These are phyloP conservation scores for Chenopodium quinoa DNA, from an alignment of 148 eudicot species.

Conservation along the genomic window DNA sequence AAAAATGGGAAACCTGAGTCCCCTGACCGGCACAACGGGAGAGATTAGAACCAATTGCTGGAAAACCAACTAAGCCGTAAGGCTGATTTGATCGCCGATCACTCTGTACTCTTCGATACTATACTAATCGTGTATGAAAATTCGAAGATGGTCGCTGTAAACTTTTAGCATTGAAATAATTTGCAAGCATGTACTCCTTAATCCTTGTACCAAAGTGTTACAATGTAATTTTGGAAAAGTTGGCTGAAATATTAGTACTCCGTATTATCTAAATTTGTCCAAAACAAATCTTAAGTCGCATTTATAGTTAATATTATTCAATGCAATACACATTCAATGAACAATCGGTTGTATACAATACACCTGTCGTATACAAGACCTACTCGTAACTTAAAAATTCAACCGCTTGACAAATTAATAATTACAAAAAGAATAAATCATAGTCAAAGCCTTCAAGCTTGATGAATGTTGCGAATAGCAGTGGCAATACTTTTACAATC, in stretches of 20 bases:
- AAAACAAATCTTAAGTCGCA: background rate
- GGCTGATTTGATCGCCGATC: background rate
- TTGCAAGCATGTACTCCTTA: background rate
- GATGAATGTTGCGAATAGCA: constrained; percentile 77
- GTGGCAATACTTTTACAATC: constrained; percentile 71
- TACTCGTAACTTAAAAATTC: background rate
- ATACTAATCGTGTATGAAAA: background rate
- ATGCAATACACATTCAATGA: background rate
- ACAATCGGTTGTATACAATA: background rate
- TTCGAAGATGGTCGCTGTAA: background rate
- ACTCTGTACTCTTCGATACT: background rate
- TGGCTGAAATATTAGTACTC: background rate
- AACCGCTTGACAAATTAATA: background rate
- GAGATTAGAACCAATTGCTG: constrained; percentile 56
- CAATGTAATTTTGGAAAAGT: background rate
- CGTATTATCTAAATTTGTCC: background rate
- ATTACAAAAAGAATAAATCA: constrained; percentile 1
- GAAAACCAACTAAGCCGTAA: constrained; percentile 15
- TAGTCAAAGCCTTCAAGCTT: constrained; percentile 12
- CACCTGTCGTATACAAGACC: background rate
- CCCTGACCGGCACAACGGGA: constrained; percentile 52
- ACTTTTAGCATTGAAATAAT: constrained; percentile 1
- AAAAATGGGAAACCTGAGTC: constrained; percentile 56
- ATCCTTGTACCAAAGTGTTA: background rate
- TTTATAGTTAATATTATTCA: too few species aligned